Percentiles rank a stretch among this genome's conserved stretches.
phyloP scores from a whole-genome alignment of 495 filamentous ascomycete species.

The Neurospora sp. region DNA sequence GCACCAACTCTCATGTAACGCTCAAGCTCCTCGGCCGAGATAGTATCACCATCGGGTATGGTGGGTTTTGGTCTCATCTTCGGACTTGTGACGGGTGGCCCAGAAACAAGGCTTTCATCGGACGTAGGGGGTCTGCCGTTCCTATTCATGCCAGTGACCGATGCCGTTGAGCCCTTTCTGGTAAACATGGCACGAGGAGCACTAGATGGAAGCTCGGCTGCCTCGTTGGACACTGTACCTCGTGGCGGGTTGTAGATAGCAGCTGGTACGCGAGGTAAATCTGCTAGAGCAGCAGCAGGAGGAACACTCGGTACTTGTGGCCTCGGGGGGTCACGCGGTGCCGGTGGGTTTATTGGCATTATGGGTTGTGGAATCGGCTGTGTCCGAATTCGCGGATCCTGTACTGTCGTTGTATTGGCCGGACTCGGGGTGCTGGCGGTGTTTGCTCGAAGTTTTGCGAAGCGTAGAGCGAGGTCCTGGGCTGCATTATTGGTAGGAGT shows the following conservation, averaged over 20 bases:
- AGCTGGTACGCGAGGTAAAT: slow-evolving; percentile 67
- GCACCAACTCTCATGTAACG: slow-evolving; percentile 43
- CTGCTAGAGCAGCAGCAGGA: slow-evolving; percentile 28
- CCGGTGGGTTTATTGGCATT: background rate
- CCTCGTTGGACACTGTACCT: slow-evolving; percentile 44
- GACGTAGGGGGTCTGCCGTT: slow-evolving; percentile 6
- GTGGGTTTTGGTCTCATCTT: slow-evolving; percentile 15
- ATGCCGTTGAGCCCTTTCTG: slow-evolving; percentile 34
- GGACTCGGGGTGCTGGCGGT: slow-evolving; percentile 5
- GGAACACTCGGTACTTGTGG: slow-evolving; percentile 51
- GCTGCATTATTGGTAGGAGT: slow-evolving; percentile 4
- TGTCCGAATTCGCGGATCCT: slow-evolving; percentile 31
- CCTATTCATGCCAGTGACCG: slow-evolving; percentile 16
- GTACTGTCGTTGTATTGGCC: background rate
- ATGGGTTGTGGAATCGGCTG: slow-evolving; percentile 18
- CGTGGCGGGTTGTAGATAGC: slow-evolving; percentile 75
- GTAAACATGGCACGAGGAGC: slow-evolving; percentile 37
- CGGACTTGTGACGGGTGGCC: slow-evolving; percentile 11
- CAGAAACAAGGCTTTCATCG: slow-evolving; percentile 23
- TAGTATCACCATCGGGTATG: slow-evolving; percentile 50
- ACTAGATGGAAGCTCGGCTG: slow-evolving; percentile 37
- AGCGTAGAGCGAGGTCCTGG: slow-evolving; percentile 44
- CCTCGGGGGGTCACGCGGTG: slow-evolving; percentile 45
- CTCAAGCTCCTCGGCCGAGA: slow-evolving; percentile 55
- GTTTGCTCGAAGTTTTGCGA: slow-evolving; percentile 43